Evolutionary conservation across 2,329 filamentous ascomycete species (phyloP).

Genomic region (Aspergillus ochraceoroseus): DNA sequence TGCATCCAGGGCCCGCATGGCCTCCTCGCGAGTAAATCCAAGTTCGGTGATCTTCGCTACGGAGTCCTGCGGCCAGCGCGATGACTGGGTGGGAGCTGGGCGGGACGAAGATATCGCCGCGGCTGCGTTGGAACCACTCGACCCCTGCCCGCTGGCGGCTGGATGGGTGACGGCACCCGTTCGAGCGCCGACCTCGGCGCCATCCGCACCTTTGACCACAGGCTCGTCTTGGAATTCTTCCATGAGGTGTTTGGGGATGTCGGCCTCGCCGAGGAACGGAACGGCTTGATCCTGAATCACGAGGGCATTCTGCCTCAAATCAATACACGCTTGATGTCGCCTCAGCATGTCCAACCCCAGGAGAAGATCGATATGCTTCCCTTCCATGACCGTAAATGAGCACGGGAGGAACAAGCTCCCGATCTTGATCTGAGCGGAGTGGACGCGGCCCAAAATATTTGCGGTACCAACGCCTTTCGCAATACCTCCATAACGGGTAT

Average conservation of each 20-base stretch:
- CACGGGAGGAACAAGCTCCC: constrained; percentile 81
- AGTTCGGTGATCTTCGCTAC: constrained; percentile 72
- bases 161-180: constrained; percentile 61
- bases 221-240: constrained; percentile 75
- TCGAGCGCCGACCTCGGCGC: constrained; percentile 79
- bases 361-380: constrained; percentile 89
- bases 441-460: constrained; percentile 88
- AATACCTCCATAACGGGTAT: constrained; percentile 85
- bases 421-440: constrained; percentile 92
- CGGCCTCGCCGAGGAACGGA: constrained; percentile 82
- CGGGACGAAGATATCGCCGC: constrained; percentile 22
- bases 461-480: constrained; percentile 92
- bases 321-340: constrained; percentile 87
- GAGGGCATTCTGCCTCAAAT: constrained; percentile 76
- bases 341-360: constrained; percentile 96
- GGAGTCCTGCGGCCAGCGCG: constrained; percentile 54
- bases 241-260: constrained; percentile 76
- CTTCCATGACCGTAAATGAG: constrained; percentile 99
- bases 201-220: constrained; percentile 75
- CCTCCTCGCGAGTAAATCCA: constrained; percentile 70
- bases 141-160: constrained; percentile 22
- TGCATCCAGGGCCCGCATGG: constrained; percentile 73
- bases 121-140: constrained; percentile 17
- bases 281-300: constrained; percentile 86
- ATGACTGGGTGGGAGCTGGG: constrained; percentile 26